A percentile compares a stretch with the other conserved stretches of the same genome.
These are phyloP conservation scores for Dothistroma pini DNA, from an alignment of 2,329 filamentous ascomycete genomes.

Conservation along the genomic window DNA sequence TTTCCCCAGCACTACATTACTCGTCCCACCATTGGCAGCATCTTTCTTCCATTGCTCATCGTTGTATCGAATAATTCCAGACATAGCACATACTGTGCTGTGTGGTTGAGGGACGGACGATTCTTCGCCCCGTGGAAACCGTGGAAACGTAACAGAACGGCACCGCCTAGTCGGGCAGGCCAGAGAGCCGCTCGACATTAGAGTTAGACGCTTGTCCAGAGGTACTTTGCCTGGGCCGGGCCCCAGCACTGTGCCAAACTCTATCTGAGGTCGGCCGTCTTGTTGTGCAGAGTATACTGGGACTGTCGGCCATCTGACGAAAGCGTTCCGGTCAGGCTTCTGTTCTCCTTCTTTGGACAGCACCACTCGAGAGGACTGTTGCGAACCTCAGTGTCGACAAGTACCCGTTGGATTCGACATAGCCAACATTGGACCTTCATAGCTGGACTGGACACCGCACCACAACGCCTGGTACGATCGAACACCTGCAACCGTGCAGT, in stretches of 20 bases:
- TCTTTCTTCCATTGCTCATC: background rate
- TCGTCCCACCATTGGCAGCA: slow-evolving; percentile 12
- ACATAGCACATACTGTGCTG: background rate
- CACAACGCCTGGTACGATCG: background rate
- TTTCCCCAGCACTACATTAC: slow-evolving; percentile 19
- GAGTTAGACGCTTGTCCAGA: slow-evolving; percentile 24
- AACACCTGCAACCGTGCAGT: slow-evolving; percentile 4
- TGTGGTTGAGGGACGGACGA: background rate
- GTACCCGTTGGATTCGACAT: background rate
- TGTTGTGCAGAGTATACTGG: background rate
- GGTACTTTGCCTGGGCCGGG: slow-evolving; percentile 15
- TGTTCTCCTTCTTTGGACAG: background rate
- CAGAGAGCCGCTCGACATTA: slow-evolving; percentile 19
- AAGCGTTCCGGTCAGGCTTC: slow-evolving; percentile 14
- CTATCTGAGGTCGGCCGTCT: slow-evolving; percentile 20
- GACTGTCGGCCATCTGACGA: slow-evolving; percentile 24
- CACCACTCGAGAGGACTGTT: background rate
- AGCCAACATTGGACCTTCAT: background rate
- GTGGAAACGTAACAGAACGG: slow-evolving; percentile 12
- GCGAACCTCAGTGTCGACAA: slow-evolving; percentile 3
- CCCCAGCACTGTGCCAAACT: slow-evolving; percentile 18
- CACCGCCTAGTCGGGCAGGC: slow-evolving; percentile 18
- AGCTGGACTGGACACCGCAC: background rate
- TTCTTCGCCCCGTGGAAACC: slow-evolving; percentile 8
- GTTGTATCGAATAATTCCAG: background rate